Evolutionary conservation across 2,329 filamentous ascomycete species (phyloP), one percentile per base, ranked within the genome.

Genomic region (Teratosphaeria viscida): DNA sequence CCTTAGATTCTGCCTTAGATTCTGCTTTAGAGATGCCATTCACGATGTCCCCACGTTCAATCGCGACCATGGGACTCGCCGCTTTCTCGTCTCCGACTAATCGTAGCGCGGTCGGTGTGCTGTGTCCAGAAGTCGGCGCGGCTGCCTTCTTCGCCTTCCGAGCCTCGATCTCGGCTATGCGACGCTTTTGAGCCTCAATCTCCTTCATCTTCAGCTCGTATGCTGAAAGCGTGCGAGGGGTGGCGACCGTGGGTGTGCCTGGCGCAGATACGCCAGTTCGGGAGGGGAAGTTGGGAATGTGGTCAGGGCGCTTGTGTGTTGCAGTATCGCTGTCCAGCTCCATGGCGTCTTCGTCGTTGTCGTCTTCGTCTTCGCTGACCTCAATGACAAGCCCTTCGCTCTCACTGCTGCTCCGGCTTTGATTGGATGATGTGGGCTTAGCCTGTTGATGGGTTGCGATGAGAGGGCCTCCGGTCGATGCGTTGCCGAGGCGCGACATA

Each of bases 361-460:
- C 67, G 19, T 70, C 77, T 60, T 87, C 85, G 64, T 86, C 84
- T 32, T 95, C 92, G 69, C 90, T 95, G 47, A 95, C 86, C 64
- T 95, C 84, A 65, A 96, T 95, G 47, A 96, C 82, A 57, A 95
- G 82, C 2, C 81, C 81, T 56, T 85, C 79, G 27, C 86, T 79
- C 57, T 81, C 76, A 55, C 69, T 68, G 27, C 69, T 64, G 54
- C 70, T 65, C 27, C 79, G 78, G 54, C 77, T 78, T 53, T 85
- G 82, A 12, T 82, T 82, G 66, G 86, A 63, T 2, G 29, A 89
- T n/a, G 71, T 70, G 1, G 73, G 67, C 2, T 11, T 29, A 11
- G 55, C 6, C 6, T 35, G n/a, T 3, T 32, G 10, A 16, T 43
- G 26, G 23, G 29, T 53, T 26, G 19, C 52, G 12, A 4, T 53